Conservation (phyloP, 306 rosid genomes). For the Ormosia semicastrata region DNA sequence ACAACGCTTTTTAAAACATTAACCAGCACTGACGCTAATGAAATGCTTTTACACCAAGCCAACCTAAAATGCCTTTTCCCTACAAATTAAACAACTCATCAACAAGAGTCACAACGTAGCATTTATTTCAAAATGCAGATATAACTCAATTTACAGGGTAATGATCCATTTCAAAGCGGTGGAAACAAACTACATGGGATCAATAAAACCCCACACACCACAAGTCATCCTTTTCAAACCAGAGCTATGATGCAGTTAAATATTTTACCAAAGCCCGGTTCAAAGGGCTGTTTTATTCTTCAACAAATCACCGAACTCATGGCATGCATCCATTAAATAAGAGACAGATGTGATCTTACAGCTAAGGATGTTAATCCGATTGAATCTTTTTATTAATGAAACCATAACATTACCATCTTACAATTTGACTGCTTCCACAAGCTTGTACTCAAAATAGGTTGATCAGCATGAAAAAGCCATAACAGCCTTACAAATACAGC, state of each 20-base stretch:
- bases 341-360: background rate
- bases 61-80: background rate
- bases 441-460: conserved; percentile 33
- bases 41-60: background rate
- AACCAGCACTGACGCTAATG: background rate
- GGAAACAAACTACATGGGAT: background rate
- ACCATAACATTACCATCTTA: conserved; percentile 17
- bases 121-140: background rate
- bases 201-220: background rate
- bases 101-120: background rate
- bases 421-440: conserved; percentile 22
- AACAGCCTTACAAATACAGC: conserved; percentile 40
- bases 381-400: conserved; percentile 28
- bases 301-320: conserved; percentile 5
- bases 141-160: background rate
- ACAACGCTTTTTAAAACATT: background rate
- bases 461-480: conserved; percentile 13
- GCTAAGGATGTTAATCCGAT: background rate
- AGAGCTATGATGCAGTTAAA: background rate
- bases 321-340: conserved; percentile 10
- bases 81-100: background rate
- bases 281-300: background rate
- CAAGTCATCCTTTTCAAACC: background rate
- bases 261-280: background rate
- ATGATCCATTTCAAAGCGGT: background rate